Percentiles rank a stretch among this genome's conserved stretches.
Evolutionary conservation across 1,139 yeast genomes (phyloP).

Genomic region (Saccharomyces pastorianus): DNA sequence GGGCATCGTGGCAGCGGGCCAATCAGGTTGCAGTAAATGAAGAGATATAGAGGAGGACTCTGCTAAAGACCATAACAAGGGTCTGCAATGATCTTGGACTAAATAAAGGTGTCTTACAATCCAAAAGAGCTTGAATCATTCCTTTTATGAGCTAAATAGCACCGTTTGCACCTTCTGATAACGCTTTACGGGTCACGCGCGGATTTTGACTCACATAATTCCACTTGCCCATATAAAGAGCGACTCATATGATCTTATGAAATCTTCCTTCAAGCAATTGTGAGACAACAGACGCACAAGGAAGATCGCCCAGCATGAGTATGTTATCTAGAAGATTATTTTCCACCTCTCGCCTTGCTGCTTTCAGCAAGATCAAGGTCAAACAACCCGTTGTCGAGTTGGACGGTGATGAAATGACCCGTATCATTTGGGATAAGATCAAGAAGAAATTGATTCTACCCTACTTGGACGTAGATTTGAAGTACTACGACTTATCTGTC

Average conservation of each 20-base stretch:
- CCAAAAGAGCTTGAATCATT: neutral
- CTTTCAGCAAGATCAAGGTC: slow-evolving; percentile 48
- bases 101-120: neutral
- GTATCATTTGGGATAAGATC: slow-evolving; percentile 74
- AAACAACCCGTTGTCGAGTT: slow-evolving; percentile 68
- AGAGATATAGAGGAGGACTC: neutral
- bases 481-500: slow-evolving; percentile 69
- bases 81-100: neutral
- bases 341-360: slow-evolving; percentile 12
- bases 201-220: neutral
- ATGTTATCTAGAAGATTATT: slow-evolving; percentile 14
- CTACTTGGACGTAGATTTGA: slow-evolving; percentile 61
- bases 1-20: slow-evolving; percentile 1
- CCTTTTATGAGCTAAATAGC: neutral
- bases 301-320: neutral
- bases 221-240: neutral
- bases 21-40: neutral
- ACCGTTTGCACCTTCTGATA: neutral
- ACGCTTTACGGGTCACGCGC: slow-evolving; percentile 1
- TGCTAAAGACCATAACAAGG: neutral
- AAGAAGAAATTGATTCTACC: slow-evolving; percentile 64
- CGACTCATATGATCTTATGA: neutral
- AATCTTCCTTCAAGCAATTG: neutral
- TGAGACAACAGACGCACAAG: neutral
- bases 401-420: slow-evolving; percentile 84